Evolutionary conservation across 352 stramenopile species (phyloP), one percentile per base, ranked within the genome.

Genomic region (Phytophthora brassicae): DNA sequence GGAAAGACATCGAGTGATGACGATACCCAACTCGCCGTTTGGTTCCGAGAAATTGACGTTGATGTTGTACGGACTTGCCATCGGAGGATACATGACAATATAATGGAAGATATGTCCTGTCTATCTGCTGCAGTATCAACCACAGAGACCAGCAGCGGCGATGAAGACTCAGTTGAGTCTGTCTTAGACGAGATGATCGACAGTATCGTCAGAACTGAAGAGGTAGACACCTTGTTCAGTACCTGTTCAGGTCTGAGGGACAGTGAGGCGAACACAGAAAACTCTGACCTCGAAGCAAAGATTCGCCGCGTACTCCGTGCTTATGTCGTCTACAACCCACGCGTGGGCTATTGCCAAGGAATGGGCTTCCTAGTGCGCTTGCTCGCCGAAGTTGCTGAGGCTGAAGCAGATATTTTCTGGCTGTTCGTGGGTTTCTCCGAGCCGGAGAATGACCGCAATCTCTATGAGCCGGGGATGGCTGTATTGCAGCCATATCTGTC

Each of bases 341-440:
- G 77, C 3, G 81, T 94, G 0, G 85, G 85, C 14, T 96, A 96
- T 61, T 94, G 84, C 56, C 87, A 96, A 70, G 87, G 87, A n/a
- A 92, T 96, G 82, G 90, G 88, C 29, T 93, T 94, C 39, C 66
- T 96, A 39, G 81, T 92, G 6, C 72, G 81, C 0, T 75, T 92
- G 35, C 59, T 96, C 12, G 74, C 89, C 23, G 80, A 92, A 36
- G 75, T 90, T 11, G 69, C 79, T 0, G 66, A 81, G 4, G 74
- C 86, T 38, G 82, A 94, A 63, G 81, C 81, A 19, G 79, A 90
- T 19, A 81, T 88, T 48, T 94, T 94, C 60, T 94, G 85, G 85
- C 55, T 90, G 23, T 94, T 94, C 54, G 82, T 91, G 1, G 80
- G 81, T 0, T 78, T 94, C 13, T 90, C 75, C 4, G 85, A 94